Percentiles rank a stretch among this genome's conserved stretches.
phyloP scores from a whole-genome alignment of 2,329 filamentous ascomycete genomes.

The Proliferodiscus dingleyae region DNA sequence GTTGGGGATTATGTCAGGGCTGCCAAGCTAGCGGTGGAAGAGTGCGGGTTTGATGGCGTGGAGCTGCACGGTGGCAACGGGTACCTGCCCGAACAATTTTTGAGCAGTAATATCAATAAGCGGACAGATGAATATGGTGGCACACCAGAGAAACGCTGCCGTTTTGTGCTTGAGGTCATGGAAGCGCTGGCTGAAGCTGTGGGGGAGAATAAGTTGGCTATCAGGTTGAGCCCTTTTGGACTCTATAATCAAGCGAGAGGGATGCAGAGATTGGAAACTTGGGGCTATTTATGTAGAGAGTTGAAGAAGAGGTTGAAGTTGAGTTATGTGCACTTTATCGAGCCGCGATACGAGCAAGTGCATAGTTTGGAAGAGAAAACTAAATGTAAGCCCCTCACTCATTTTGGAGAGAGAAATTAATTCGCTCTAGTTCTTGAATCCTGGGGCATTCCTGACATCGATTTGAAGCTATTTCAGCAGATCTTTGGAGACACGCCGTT shows the following conservation, averaged over 20 bases:
- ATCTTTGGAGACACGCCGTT: conserved; percentile 51
- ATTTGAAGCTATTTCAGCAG: conserved; percentile 42
- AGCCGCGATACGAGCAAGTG: conserved; percentile 50
- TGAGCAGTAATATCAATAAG: conserved; percentile 48
- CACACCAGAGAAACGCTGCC: conserved; percentile 43
- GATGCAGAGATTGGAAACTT: conserved; percentile 48
- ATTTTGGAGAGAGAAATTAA: conserved; percentile 1
- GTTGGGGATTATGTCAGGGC: conserved; percentile 40
- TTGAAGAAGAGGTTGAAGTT: conserved; percentile 47
- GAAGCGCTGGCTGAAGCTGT: conserved; percentile 44
- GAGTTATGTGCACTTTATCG: conserved; percentile 54
- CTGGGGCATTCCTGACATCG: conserved; percentile 43
- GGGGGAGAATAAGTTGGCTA: conserved; percentile 47
- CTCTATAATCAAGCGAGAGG: conserved; percentile 48
- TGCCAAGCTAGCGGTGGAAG: conserved; percentile 44
- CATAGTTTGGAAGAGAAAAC: conserved; percentile 45
- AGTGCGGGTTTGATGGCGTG: conserved; percentile 49
- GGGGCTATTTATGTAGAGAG: conserved; percentile 44
- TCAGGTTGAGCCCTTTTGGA: conserved; percentile 56
- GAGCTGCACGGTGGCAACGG: conserved; percentile 39
- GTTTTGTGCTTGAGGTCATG: conserved; percentile 49
- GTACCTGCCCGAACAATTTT: conserved; percentile 54
- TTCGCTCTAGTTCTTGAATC: conserved; percentile 34
- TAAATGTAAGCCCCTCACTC: conserved; percentile 26
- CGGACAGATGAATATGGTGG: conserved; percentile 49